Base-by-base conservation (phyloP, 768 basidiomycete genomes). In the Suillus sp. region DNA sequence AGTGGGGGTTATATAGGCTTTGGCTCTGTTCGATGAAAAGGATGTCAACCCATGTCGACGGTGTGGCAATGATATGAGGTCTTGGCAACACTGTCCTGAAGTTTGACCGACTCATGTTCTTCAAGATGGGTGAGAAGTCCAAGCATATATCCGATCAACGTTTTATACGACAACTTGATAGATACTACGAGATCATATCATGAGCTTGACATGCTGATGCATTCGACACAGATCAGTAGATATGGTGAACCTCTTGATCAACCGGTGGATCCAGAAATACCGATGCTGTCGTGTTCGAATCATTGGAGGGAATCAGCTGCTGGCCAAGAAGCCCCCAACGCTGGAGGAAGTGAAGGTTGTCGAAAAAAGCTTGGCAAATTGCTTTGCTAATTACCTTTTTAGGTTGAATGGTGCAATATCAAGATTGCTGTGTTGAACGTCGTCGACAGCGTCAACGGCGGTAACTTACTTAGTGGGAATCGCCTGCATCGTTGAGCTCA, bases 51-150 rank as follows among this genome's bases (percentile, higher is more conserved):
- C 4, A 13, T 48, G 13, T 43, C 40, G 20, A 42, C 1, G 42
- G 3, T 43, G n/a, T n/a, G 20, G 22, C n/a, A 13, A 22, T 47
- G 45, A 22, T 75, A 38, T 67, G 67, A 20, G 68, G 63, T 47
- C 66, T 70, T 22, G 71, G 72, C 25, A n/a, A n/a, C n/a, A 22
- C 25, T 5, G 37, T 22, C 50, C 66, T 4, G 18, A 18, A 18
- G 20, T 54, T 11, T 51, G 50, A 51, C 14, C 8, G 27, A 25
- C 13, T 48, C 47, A n/a, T n/a, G 47, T 48, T 48, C 25, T 27
- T 27, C 50, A 32, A 3, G 42, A 43, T 20, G 42, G 10, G 1
- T 43, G 16, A n/a, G n/a, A n/a, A n/a, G n/a, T n/a, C n/a, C n/a
- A n/a, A n/a, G n/a, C n/a, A n/a, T n/a, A n/a, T n/a, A n/a, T n/a